Evolutionary conservation across 2,329 filamentous ascomycete species (phyloP).

Genomic region (Neonectria coccinea): DNA sequence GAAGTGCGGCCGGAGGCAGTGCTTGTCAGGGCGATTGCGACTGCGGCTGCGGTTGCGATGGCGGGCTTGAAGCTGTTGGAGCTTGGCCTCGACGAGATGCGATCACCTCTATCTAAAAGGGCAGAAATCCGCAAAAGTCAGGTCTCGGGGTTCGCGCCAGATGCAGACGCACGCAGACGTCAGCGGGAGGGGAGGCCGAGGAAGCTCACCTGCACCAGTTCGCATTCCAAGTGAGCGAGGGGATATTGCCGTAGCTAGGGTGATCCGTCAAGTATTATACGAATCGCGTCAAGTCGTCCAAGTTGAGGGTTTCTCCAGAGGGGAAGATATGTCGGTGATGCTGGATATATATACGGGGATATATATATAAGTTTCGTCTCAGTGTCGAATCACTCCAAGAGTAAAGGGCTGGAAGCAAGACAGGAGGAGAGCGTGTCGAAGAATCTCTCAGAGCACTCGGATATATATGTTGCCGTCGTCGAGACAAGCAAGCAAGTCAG

Average conservation of each 20-base stretch:
- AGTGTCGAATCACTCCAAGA: slow-evolving; percentile 19
- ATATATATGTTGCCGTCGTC: slow-evolving; percentile 16
- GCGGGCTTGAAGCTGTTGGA: slow-evolving; percentile 32
- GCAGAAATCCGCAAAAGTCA: slow-evolving; percentile 35
- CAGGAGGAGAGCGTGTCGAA: slow-evolving; percentile 5
- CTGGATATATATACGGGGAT: neutral
- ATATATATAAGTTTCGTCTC: slow-evolving; percentile 15
- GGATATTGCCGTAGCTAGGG: slow-evolving; percentile 33
- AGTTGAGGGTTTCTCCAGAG: slow-evolving; percentile 3
- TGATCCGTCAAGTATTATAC: slow-evolving; percentile 10
- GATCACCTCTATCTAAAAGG: slow-evolving; percentile 43
- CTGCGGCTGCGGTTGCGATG: slow-evolving; percentile 3
- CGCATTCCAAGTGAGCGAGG: slow-evolving; percentile 43
- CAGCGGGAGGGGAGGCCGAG: slow-evolving; percentile 27
- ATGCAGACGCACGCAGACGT: slow-evolving; percentile 11
- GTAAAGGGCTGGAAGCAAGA: slow-evolving; percentile 3
- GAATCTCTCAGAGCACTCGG: slow-evolving; percentile 19
- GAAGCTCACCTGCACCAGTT: slow-evolving; percentile 45
- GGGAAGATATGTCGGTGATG: neutral
- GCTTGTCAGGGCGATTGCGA: slow-evolving; percentile 32
- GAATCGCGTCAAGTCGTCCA: slow-evolving; percentile 4
- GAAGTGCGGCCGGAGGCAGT: slow-evolving; percentile 20
- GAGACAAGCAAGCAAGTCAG: slow-evolving; percentile 20
- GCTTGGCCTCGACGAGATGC: slow-evolving; percentile 37
- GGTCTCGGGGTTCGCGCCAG: slow-evolving; percentile 20